Base-by-base conservation (phyloP, 2,329 filamentous ascomycete genomes). In the Ophiostoma triangulosporum region DNA sequence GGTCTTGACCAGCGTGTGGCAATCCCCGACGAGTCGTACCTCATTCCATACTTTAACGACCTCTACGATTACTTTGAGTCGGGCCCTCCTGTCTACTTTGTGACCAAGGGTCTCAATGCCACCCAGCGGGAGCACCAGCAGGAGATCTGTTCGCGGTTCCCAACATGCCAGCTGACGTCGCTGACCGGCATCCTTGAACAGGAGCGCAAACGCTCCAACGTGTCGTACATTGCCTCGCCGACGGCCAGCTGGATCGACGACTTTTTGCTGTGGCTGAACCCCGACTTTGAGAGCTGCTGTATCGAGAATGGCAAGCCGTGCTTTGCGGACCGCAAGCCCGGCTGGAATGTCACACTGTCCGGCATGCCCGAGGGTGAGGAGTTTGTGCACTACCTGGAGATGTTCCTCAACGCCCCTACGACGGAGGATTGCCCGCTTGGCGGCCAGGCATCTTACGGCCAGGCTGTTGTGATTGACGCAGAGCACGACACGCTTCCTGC, bases 201-300 rank as follows among this genome's bases (percentile, higher is more conserved):
- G 60, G 94, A 98, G 69, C 82, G 93, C 11, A 97, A 96, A 70
- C 81, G 93, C 35, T 78, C 89, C 0, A 80, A 94, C 6, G 74
- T 91, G 1, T 96, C 89, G 1, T 97, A 89, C 66, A 88, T 98
- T 60, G 78, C 88, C 6, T 83, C 90, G 9, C 86, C 89, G 0
- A 83, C 91, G 0, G 93, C 94, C 3, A 96, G 86, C 66, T 98
- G 93, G 93, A 78, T 98, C 17, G 93, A 98, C 60, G 93, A 98
- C 64, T 97, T 88, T 69, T 88, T 97, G 69, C 77, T 88, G 56
- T 98, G 93, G 91, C 73, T 97, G n/a, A 95, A 97, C 61, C 93
- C 93, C 0, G 78, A 81, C 51, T 78, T 88, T 43, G 85, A 89
- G 45, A 71, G 76, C 50, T 83, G 77, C 70, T 96, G 87, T 62